Evolutionary conservation across 805 yeast species (phyloP).

Genomic region (Yamadazyma insecticola): DNA sequence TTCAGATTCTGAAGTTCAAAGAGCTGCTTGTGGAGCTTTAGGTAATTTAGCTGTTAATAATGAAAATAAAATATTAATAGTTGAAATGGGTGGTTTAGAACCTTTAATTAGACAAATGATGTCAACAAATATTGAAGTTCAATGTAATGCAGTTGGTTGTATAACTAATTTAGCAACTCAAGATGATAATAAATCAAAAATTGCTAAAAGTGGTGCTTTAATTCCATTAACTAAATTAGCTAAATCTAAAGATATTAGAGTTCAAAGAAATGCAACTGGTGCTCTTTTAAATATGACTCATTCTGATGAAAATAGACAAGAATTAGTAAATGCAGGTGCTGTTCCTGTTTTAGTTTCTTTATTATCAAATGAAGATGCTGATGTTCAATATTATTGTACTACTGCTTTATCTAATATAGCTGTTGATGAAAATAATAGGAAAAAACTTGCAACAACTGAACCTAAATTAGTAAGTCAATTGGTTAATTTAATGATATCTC

Average conservation of each 20-base stretch:
- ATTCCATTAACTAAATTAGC: conserved; percentile 93
- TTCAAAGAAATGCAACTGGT: conserved; percentile 98
- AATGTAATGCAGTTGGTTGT: conserved; percentile 98
- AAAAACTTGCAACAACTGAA: conserved; percentile 84
- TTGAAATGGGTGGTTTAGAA: conserved; percentile 97
- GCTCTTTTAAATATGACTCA: conserved; percentile 98
- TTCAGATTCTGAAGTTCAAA: conserved; percentile 89
- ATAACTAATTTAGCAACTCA: conserved; percentile 97
- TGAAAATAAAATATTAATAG: conserved; percentile 87
- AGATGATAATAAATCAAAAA: conserved; percentile 93
- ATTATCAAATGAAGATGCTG: conserved; percentile 83
- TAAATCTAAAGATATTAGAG: conserved; percentile 89
- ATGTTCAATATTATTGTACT: conserved; percentile 97
- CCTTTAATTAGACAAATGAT: conserved; percentile 97
- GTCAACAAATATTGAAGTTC: conserved; percentile 95
- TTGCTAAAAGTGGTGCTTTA: conserved; percentile 94
- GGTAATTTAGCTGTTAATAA: conserved; percentile 98
- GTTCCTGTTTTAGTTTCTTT: conserved; percentile 92
- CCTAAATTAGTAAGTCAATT: conserved; percentile 86
- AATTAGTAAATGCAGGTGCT: conserved; percentile 95
- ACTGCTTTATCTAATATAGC: conserved; percentile 97
- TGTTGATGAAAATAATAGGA: conserved; percentile 89
- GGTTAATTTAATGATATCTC: conserved; percentile 87
- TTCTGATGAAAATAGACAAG: conserved; percentile 92
- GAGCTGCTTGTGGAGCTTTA: conserved; percentile 98